Conservation (phyloP, 257 asterid species). For the Ilex asprella region DNA sequence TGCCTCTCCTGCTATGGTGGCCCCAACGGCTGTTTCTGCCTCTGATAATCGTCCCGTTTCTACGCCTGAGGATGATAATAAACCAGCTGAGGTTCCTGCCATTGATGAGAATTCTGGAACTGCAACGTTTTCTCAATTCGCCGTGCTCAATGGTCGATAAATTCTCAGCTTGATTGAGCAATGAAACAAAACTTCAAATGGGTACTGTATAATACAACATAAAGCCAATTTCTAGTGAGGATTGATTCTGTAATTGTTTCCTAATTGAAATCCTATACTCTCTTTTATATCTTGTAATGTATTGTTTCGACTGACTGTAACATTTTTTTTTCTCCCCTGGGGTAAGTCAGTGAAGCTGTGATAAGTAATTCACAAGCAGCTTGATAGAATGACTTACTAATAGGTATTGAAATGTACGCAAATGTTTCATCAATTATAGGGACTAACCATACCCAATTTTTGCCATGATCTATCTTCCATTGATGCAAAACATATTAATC, state of each 20-base stretch:
- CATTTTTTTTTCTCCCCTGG: background rate
- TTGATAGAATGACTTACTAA: too few relatives aligned
- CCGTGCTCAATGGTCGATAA: slow-evolving; percentile 64
- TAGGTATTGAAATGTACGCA: too few relatives aligned
- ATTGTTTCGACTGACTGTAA: background rate
- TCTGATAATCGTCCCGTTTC: slow-evolving; percentile 21
- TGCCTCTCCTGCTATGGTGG: slow-evolving; percentile 6
- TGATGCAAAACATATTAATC: too few relatives aligned
- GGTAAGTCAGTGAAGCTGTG: too few relatives aligned
- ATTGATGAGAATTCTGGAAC: slow-evolving; percentile 76
- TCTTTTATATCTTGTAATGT: background rate
- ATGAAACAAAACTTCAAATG: too few relatives aligned
- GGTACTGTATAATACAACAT: background rate
- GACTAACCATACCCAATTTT: too few relatives aligned
- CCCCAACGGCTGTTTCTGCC: slow-evolving; percentile 1
- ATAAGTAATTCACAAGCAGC: too few relatives aligned
- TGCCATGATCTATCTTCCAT: too few relatives aligned
- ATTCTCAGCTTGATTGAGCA: background rate
- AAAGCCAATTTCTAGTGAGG: background rate
- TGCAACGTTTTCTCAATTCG: slow-evolving; percentile 71
- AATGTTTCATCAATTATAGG: too few relatives aligned
- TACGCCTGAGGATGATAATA: slow-evolving; percentile 19
- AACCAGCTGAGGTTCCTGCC: slow-evolving; percentile 29
- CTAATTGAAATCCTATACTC: background rate
- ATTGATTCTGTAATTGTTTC: background rate